Conservation (phyloP, 768 basidiomycete species). For the Cystofilobasidium macerans region DNA sequence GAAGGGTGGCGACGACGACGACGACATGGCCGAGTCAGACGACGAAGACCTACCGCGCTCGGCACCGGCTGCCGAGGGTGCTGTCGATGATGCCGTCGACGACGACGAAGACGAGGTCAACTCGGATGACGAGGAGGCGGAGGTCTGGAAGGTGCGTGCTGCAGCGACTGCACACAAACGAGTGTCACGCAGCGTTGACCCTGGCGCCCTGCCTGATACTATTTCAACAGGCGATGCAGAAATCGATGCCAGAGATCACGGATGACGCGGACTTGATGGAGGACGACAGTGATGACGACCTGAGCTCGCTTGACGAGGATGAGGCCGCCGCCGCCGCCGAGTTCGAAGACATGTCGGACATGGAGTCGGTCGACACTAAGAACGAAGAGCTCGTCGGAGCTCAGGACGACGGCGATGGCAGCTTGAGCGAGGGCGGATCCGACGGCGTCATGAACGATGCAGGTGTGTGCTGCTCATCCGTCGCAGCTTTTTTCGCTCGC, state of each 20-base stretch:
- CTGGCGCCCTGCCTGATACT: constrained; percentile 10
- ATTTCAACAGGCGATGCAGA: constrained; percentile 65
- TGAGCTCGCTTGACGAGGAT: constrained; percentile 22
- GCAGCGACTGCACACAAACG: too few relatives aligned
- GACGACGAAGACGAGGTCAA: constrained; percentile 34
- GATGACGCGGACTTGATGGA: constrained; percentile 39
- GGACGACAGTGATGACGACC: constrained; percentile 31
- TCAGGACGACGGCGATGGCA: constrained; percentile 24
- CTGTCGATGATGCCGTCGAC: constrained; percentile 37
- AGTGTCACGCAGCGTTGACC: too few relatives aligned
- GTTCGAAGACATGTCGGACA: constrained; percentile 14
- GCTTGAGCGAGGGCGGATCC: constrained; percentile 23
- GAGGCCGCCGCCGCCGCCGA: constrained; percentile 26
- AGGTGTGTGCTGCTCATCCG: constrained; percentile 38
- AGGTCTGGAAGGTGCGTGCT: constrained; percentile 72
- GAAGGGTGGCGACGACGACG: constrained; percentile 38
- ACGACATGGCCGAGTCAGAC: constrained; percentile 26
- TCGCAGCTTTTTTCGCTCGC: not conserved
- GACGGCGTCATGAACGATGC: constrained; percentile 41
- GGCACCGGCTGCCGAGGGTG: constrained; percentile 37
- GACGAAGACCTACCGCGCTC: constrained; percentile 29
- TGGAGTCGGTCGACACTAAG: constrained; percentile 12
- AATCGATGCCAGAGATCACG: constrained; percentile 57
- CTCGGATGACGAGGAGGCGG: constrained; percentile 34
- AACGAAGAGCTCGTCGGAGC: constrained; percentile 15